A percentile compares a stretch with the other conserved stretches of the same genome.
Conservation (phyloP, 306 rosid species). For the Begonia fuchsioides region DNA sequence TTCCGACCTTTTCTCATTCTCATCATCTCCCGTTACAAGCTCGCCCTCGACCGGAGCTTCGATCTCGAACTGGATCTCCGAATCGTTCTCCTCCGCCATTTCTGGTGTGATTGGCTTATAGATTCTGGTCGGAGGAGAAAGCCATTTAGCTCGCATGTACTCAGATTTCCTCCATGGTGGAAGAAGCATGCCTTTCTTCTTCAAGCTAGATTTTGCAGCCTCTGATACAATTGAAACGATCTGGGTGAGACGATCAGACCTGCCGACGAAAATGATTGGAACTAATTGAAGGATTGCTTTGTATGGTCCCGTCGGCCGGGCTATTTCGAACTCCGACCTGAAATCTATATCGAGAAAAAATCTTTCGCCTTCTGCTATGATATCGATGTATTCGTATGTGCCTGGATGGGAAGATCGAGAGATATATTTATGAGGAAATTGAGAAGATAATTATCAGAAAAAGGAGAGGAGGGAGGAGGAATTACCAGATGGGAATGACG, state of each 20-base stretch:
- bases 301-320: constrained; percentile 76
- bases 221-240: constrained; percentile 62
- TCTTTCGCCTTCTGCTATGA: constrained; percentile 57
- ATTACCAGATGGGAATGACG: too few species aligned
- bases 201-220: constrained; percentile 74
- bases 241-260: constrained; percentile 66
- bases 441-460: too few species aligned
- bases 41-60: constrained; percentile 6
- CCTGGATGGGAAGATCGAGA: constrained; percentile 26
- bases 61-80: neutral
- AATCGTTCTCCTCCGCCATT: constrained; percentile 1
- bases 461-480: too few species aligned
- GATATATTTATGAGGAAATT: too few species aligned
- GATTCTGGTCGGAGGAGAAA: constrained; percentile 43
- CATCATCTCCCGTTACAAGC: constrained; percentile 10
- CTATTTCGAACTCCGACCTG: constrained; percentile 91
- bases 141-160: constrained; percentile 88
- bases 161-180: constrained; percentile 97
- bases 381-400: constrained; percentile 88
- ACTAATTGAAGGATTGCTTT: constrained; percentile 66
- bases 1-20: constrained; percentile 7
- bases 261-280: constrained; percentile 77
- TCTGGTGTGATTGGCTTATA: constrained; percentile 6
- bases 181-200: constrained; percentile 93
- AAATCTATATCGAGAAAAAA: constrained; percentile 75